phyloP scores from a whole-genome alignment of 192 early-diverging fungal genomes.

The Podila horticola region DNA sequence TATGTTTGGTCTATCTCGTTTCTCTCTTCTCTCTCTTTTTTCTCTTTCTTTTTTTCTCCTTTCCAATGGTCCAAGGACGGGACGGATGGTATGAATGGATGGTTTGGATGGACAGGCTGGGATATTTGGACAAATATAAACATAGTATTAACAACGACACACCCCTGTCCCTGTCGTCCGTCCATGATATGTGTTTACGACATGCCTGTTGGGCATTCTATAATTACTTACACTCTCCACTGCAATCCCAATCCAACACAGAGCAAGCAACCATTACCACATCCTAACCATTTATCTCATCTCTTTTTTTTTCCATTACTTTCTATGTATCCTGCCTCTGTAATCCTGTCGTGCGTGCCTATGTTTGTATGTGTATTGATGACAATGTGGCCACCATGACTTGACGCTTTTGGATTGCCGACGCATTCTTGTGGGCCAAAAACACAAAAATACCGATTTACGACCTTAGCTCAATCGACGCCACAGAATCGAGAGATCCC shows the following conservation, averaged over 20 bases:
- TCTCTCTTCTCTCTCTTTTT: not conserved
- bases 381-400: not conserved
- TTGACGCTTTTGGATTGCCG: not conserved
- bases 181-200: not conserved
- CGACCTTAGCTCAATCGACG: constrained; percentile 25
- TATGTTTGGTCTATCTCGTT: not conserved
- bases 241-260: no score
- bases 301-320: not conserved
- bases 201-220: constrained; percentile 5
- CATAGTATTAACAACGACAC: no score
- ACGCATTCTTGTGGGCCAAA: not conserved
- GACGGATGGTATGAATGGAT: not conserved
- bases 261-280: not conserved
- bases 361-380: not conserved
- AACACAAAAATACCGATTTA: not conserved
- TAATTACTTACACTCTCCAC: constrained; percentile 15
- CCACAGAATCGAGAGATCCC: constrained; percentile 54
- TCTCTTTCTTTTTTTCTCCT: not conserved
- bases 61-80: not conserved
- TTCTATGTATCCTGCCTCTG: not conserved
- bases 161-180: not conserved
- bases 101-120: not conserved
- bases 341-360: not conserved
- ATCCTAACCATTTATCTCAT: not conserved
- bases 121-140: not conserved